Evolutionary conservation across 345 rosid genomes (phyloP), one percentile per base, ranked within the genome.

Genomic region (Psidium guajava): DNA sequence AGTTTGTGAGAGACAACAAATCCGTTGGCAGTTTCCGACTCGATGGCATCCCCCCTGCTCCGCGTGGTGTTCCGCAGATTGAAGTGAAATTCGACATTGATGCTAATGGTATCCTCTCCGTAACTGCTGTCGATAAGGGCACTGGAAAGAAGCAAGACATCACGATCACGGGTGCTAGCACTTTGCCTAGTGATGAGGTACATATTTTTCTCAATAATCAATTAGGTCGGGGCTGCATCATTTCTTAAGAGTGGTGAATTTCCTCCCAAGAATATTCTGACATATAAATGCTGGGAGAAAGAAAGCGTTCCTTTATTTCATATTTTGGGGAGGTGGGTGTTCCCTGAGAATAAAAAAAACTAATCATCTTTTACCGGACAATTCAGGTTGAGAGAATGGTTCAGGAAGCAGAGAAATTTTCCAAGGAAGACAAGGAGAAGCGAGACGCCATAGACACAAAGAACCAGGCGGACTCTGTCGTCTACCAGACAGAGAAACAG

Each of bases 391-490:
- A 93, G 16, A 90, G 92, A 87, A 97, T 97, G 99, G 98, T 97
- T 25, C 92, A 87, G 15, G 99, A 97, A 75, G 99, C 98, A 6
- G 98, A 97, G 91, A 95, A 86, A 85, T 97, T 94, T 82, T 90
- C 98, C 0, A 92, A 93, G 91, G 98, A 97, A 85, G 99, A 97
- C 90, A 97, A 94, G 89, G 97, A 97, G 90, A 97, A 92, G 93
- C 93, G 99, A 89, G 99, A 97, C 11, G 94, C 98, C 5, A 95
- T 97, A 22, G 99, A 97, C 93, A 97, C 99, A 40, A 97, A 97
- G 93, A 95, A 97, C 90, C 99, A 97, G 82, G 98, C 99, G 2
- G 99, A 95, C 85, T 97, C 99, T 0, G 92, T 95, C 0, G 95
- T 95, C 36, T 97, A 97, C 91, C 98, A 95, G 84, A 97, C 98